Percentiles rank a stretch among this genome's conserved stretches.
Evolutionary conservation across 2,329 filamentous ascomycete species (phyloP).

Genomic region (Fusarium neocosmosporiellum): DNA sequence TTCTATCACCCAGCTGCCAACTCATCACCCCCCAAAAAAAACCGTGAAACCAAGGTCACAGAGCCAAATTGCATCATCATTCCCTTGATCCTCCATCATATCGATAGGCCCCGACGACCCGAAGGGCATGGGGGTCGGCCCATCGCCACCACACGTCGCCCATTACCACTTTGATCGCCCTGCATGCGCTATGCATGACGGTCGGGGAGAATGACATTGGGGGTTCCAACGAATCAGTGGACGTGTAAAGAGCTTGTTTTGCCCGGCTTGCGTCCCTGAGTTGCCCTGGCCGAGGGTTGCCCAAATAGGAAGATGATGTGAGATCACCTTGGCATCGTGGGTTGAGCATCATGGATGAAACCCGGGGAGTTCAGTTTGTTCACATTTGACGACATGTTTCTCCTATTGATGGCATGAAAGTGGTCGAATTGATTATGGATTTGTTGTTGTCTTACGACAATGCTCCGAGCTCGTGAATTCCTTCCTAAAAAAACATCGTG

Average conservation of each 20-base stretch:
- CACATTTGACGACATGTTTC: background rate
- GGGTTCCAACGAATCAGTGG: conserved; percentile 20
- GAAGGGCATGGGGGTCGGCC: conserved; percentile 31
- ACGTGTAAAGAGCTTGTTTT: conserved; percentile 24
- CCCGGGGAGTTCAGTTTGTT: background rate
- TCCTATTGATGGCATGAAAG: background rate
- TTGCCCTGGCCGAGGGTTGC: background rate
- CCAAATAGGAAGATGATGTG: conserved; percentile 3
- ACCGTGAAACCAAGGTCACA: background rate
- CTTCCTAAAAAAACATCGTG: background rate
- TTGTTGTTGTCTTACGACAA: background rate
- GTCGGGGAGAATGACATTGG: conserved; percentile 30
- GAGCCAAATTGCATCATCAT: conserved; percentile 25
- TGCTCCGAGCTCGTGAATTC: background rate
- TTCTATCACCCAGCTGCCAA: conserved; percentile 2
- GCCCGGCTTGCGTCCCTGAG: background rate
- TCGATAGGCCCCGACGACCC: conserved; percentile 39
- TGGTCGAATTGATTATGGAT: background rate
- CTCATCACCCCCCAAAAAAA: conserved; percentile 16
- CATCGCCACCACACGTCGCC: conserved; percentile 33
- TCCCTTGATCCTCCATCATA: conserved; percentile 10
- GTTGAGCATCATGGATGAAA: background rate
- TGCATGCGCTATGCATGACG: conserved; percentile 32
- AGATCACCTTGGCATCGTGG: background rate
- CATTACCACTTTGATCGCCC: conserved; percentile 34